Conservation (phyloP, 805 yeast genomes). For the Clavispora phyllophila region DNA sequence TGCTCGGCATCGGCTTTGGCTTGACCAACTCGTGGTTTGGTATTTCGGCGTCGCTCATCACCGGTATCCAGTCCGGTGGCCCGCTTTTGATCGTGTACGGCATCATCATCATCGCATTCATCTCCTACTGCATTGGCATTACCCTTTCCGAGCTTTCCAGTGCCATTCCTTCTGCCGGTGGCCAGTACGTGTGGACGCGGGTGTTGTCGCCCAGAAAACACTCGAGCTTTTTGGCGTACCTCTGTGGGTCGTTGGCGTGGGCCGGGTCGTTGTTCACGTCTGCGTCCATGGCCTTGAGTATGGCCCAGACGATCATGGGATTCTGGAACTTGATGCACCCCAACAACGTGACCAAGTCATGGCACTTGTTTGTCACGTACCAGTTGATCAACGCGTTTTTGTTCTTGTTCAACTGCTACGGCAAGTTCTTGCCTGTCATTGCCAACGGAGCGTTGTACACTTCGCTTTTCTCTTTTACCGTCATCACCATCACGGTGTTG, state of each 20-base stretch:
- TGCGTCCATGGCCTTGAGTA: slow-evolving; percentile 34
- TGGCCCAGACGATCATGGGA: slow-evolving; percentile 33
- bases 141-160: slow-evolving; percentile 36
- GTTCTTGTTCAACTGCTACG: slow-evolving; percentile 33
- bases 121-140: slow-evolving; percentile 34
- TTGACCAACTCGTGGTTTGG: slow-evolving; percentile 42
- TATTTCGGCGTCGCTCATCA: slow-evolving; percentile 34
- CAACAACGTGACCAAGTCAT: slow-evolving; percentile 25
- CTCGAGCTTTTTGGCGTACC: slow-evolving; percentile 33
- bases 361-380: slow-evolving; percentile 35
- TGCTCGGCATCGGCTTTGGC: slow-evolving; percentile 38
- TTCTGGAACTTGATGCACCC: slow-evolving; percentile 34
- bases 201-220: slow-evolving; percentile 35
- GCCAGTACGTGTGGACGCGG: slow-evolving; percentile 40
- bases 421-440: slow-evolving; percentile 29
- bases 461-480: slow-evolving; percentile 30
- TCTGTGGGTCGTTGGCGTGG: slow-evolving; percentile 39
- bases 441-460: slow-evolving; percentile 32
- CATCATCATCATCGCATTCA: slow-evolving; percentile 32
- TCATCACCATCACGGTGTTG: slow-evolving; percentile 35
- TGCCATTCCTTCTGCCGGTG: slow-evolving; percentile 40
- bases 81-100: slow-evolving; percentile 39
- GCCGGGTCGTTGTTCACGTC: slow-evolving; percentile 39
- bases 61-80: slow-evolving; percentile 40
- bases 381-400: slow-evolving; percentile 30